phyloP scores from a whole-genome alignment of 306 rosid species.

The Sicyos baderoa region DNA sequence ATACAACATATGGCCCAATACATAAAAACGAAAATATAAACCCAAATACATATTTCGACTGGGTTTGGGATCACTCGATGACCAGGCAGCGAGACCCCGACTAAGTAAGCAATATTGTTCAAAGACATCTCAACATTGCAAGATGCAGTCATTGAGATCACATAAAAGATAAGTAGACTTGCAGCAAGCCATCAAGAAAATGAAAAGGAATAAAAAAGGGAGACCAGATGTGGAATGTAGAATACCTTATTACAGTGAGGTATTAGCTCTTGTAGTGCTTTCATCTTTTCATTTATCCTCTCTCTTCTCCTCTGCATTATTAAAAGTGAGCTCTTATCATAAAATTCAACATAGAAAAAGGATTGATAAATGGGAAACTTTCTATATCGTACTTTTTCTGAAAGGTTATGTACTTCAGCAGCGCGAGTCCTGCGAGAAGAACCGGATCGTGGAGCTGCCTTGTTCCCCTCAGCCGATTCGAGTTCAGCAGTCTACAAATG shows the following conservation, averaged over 20 bases:
- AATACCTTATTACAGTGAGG: slow-evolving; percentile 81
- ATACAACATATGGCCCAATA: too few species aligned
- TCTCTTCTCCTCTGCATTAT: slow-evolving; percentile 73
- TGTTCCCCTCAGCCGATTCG: slow-evolving; percentile 46
- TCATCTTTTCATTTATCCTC: slow-evolving; percentile 88
- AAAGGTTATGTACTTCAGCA: slow-evolving; percentile 81
- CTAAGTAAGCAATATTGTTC: too few species aligned
- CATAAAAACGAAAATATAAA: too few species aligned
- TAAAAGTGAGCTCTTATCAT: slow-evolving; percentile 2
- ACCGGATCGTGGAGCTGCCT: slow-evolving; percentile 41
- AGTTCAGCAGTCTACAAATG: slow-evolving; percentile 46
- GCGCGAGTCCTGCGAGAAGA: slow-evolving; percentile 57
- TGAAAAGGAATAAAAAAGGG: not conserved
- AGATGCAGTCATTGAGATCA: not conserved
- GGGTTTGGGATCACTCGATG: too few species aligned
- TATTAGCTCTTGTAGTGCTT: slow-evolving; percentile 74
- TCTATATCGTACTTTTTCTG: slow-evolving; percentile 63
- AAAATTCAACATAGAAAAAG: not conserved
- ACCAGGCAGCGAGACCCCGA: too few species aligned
- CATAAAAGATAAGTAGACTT: not conserved
- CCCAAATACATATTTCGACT: too few species aligned
- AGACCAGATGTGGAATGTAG: not conserved
- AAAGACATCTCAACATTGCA: not conserved
- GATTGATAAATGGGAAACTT: slow-evolving; percentile 13
- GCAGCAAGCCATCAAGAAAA: too few species aligned